phyloP scores from a whole-genome alignment of 2,329 filamentous ascomycete genomes.

The Colletotrichum sp. region DNA sequence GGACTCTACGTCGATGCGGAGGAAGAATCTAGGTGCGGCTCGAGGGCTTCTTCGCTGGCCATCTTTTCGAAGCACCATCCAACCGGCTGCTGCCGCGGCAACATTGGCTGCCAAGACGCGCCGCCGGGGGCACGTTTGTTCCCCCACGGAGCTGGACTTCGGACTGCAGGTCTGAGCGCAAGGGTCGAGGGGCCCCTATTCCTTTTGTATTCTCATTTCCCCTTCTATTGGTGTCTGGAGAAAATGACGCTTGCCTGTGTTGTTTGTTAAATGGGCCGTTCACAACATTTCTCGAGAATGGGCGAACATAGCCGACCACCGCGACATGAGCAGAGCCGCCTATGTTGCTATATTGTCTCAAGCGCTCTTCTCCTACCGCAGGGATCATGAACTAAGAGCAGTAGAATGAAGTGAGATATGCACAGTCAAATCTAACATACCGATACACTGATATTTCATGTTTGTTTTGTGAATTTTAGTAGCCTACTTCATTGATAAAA shows the following conservation, averaged over 20 bases:
- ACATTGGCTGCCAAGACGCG: neutral
- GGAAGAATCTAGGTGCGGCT: neutral
- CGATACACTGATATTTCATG: neutral
- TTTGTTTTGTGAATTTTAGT: rapidly evolving
- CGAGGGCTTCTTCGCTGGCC: neutral
- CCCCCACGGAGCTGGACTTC: neutral
- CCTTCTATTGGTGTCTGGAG: neutral
- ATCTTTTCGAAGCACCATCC: neutral
- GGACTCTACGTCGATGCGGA: neutral
- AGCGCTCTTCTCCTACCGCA: too few relatives aligned
- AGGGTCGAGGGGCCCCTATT: neutral
- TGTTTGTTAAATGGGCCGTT: neutral
- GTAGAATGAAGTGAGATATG: rapidly evolving
- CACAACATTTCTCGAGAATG: neutral
- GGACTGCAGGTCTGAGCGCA: neutral
- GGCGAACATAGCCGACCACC: rapidly evolving
- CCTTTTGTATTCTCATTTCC: neutral
- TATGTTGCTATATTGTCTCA: neutral
- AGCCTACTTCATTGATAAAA: neutral
- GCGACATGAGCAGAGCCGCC: neutral
- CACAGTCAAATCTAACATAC: rapidly evolving
- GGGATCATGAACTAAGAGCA: rapidly evolving
- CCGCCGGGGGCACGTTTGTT: neutral
- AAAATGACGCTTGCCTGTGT: neutral
- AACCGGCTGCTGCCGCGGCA: neutral